These are phyloP conservation scores for Nannochloris sp. DNA, from an alignment of 139 green algal genomes.

Conservation along the genomic window DNA sequence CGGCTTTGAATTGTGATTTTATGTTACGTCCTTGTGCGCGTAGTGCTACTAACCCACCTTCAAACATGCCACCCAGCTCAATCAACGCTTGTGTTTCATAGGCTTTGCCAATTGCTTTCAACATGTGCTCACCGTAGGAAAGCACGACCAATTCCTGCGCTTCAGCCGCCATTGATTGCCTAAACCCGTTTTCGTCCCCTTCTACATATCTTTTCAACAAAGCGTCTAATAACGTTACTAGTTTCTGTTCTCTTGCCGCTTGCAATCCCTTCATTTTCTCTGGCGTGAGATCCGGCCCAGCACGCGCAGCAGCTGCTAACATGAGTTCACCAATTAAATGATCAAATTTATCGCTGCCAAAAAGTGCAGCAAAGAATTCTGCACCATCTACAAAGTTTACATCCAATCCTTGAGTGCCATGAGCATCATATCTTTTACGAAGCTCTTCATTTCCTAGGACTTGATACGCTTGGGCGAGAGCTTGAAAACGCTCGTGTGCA, in stretches of 20 bases:
- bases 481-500: conserved; percentile 83
- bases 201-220: conserved; percentile 59
- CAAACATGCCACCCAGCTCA: conserved; percentile 50
- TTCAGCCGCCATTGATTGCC: conserved; percentile 48
- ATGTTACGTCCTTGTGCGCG: conserved; percentile 44
- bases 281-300: conserved; percentile 25
- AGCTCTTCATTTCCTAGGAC: conserved; percentile 73
- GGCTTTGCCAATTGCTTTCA: conserved; percentile 69
- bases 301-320: conserved; percentile 46
- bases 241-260: conserved; percentile 37
- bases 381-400: conserved; percentile 74
- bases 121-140: conserved; percentile 77
- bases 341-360: conserved; percentile 75
- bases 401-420: conserved; percentile 64
- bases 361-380: conserved; percentile 80
- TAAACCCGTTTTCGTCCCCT: conserved; percentile 42
- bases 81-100: conserved; percentile 77
- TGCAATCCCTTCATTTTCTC: conserved; percentile 35
- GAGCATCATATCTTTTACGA: conserved; percentile 63
- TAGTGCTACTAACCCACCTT: conserved; percentile 39
- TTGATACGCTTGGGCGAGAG: conserved; percentile 50
- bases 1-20: conserved; percentile 46
- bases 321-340: conserved; percentile 75
- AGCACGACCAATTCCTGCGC: conserved; percentile 48
- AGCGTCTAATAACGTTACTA: conserved; percentile 56